Evolutionary conservation across 352 stramenopile species (phyloP), one percentile per base, ranked within the genome.

Genomic region (Pythium scleroteichum): DNA sequence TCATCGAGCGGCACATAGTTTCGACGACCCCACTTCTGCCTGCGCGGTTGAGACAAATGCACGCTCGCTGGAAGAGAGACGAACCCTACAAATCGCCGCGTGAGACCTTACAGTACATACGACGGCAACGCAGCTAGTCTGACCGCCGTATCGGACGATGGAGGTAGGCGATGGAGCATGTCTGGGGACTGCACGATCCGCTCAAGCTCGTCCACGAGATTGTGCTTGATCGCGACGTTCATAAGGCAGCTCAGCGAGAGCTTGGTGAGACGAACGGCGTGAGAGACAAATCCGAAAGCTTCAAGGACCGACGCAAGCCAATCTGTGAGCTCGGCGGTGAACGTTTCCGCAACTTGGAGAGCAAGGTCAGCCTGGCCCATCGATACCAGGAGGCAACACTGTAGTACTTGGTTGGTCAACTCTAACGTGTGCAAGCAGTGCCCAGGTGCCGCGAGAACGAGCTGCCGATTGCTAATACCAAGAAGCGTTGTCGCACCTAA

Each of bases 171-270:
- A 68, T 29, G 58, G 20, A 13, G 71, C 2, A 47, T 16, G 2
- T 50, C 16, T 2, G 59, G 20, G 3, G 29, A 16, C 9, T 41
- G 26, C 3, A 91, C 50, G 6, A 88, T 53, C 14, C 65, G 50
- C 5, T 68, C 32, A 29, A 93, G 60, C 2, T 76, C 52, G 7
- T 78, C 68, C 4, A 80, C 39, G 20, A 82, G 17, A 4, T 69
- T 62, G 42, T 93, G 79, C 54, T 81, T 93, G 50, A 91, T 85
- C 52, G 77, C 85, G 19, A 93, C 76, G 62, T 87, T 89, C 33
- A 87, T 64, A 59, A 79, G 80, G 29, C 79, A 50, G 0, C 38
- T 50, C 12, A 76, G 24, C 0, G 81, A 85, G 5, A 88, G 56
- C 14, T 68, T 62, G 0, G 66, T 62, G 2, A 90, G 64, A 2